Base-by-base conservation (phyloP, 192 early-diverging fungal genomes). In the Thamnidium elegans region DNA sequence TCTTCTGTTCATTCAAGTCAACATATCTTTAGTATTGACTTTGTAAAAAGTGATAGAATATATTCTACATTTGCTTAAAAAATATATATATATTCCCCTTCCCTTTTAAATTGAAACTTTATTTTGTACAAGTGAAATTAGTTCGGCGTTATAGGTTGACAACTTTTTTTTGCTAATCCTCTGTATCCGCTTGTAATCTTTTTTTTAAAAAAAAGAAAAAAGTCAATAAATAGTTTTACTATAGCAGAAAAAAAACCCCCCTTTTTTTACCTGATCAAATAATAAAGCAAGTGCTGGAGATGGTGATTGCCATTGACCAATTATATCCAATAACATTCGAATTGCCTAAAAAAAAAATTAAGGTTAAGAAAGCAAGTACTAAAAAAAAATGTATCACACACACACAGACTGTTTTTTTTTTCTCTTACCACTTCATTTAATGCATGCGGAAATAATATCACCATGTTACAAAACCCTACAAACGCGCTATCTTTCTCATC, bases 401-500 rank as follows among this genome's bases (percentile, higher is more conserved):
- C 21, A 39, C 45, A 59, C 31, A 58, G 45, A 34, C 1, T 21
- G n/a, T n/a, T n/a, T n/a, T n/a, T n/a, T n/a, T n/a, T n/a, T n/a
- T n/a, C n/a, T n/a, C 15, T 53, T 59, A 79, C 71, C 8, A 17
- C 17, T 19, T 82, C 80, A 34, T 78, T 72, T 50, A 88, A 83
- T 4, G 85, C 93, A 55, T 94, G 83, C 7, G 97, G 96, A 74
- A 96, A 95, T 44, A 85, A 73, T 61, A 88, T 78, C 30, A 96
- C 91, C 85, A 96, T 89, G 23, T 87, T 82, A 79, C 94, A 97
- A 68, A 99, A 71, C 32, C 97, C 97, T 8, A 19, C n/a, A 43
- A 70, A 70, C 8, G 97, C 92, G 58, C 87, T 90, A 60, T 90
- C 89, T 80, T 97, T 99, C 70, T 99, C 97, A 8, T 88, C 82